Evolutionary conservation across 192 early-diverging fungal species (phyloP), one percentile per base, ranked within the genome.

Genomic region (Backusella liffmaniae): DNA sequence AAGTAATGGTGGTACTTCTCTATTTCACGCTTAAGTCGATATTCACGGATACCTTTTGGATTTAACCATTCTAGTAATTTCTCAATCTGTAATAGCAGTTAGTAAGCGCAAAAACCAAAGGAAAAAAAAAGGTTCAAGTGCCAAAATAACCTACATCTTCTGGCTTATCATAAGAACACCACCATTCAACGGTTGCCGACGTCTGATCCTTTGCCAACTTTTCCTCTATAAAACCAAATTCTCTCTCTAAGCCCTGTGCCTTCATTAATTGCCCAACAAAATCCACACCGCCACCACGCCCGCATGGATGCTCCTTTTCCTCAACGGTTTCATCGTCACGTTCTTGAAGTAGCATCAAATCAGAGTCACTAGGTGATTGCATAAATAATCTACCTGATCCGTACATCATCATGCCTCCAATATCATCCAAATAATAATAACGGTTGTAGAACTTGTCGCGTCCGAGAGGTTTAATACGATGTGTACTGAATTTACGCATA

Each of bases 381-480:
- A 89, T 90, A 76, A 87, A 90, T n/a, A 90, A 76, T 41, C 84
- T 83, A 23, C 90, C 91, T 0, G 91, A 83, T 29, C 85, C 89
- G 68, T 86, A 82, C 21, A 76, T 75, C 23, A 81, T 74, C 5
- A 84, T 84, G 26, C 87, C 86, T 42, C 92, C 92, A 35, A 93
- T 85, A 34, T 90, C 87, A 77, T 99, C 97, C 78, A 98, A 90
- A 83, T 92, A 97, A 86, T 93, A 99, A 78, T 99, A 98, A 46
- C 90, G 85, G 80, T 94, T 95, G 74, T 87, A 91, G 79, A 90
- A 97, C 6, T 96, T 90, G 84, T 99, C 97, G 29, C 76, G 77
- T 10, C 96, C 97, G 26, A 99, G 74, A 0, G 94, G 91, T 36
- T 75, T 83, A 70, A 94, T 79, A 4, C 96, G 91, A 30, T 89